A percentile compares a stretch with the other conserved stretches of the same genome.
Conservation (phyloP, 805 yeast genomes). For the Wickerhamomyces silvicola region DNA sequence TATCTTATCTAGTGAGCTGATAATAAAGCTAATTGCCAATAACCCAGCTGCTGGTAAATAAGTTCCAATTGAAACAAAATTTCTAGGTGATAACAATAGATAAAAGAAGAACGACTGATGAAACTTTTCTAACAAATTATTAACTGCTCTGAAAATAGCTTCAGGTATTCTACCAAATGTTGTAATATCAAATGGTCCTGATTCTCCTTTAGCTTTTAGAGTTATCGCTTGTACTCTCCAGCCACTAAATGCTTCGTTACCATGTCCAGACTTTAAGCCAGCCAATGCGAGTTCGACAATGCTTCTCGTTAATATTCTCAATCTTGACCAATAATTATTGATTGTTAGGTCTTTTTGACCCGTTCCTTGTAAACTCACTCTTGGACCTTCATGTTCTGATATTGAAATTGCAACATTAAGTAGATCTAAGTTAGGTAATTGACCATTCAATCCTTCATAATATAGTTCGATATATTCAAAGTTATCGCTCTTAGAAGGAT, state of each 20-base stretch:
- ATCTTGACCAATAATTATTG: constrained; percentile 47
- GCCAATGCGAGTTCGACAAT: constrained; percentile 63
- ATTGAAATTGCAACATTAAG: constrained; percentile 75
- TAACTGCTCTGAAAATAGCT: constrained; percentile 79
- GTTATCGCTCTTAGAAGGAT: constrained; percentile 56
- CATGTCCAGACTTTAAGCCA: constrained; percentile 56
- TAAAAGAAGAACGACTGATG: constrained; percentile 97
- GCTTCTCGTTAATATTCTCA: constrained; percentile 55
- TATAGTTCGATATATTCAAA: constrained; percentile 68
- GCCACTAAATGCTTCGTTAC: constrained; percentile 92
- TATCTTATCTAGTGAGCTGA: constrained; percentile 57
- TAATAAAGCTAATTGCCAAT: constrained; percentile 59
- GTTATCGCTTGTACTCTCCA: constrained; percentile 94
- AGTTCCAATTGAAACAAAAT: constrained; percentile 89
- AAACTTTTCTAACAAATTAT: constrained; percentile 88
- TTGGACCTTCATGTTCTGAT: constrained; percentile 69
- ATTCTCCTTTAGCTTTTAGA: constrained; percentile 56
- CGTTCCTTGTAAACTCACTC: constrained; percentile 58
- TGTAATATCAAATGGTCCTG: constrained; percentile 70
- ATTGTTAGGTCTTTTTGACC: constrained; percentile 39
- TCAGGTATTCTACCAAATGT: constrained; percentile 89
- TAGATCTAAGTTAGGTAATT: constrained; percentile 87
- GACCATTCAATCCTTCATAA: constrained; percentile 92
- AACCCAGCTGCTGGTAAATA: constrained; percentile 83
- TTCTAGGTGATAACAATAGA: constrained; percentile 65